Conservation (phyloP, 768 basidiomycete genomes). For the Tremella yokohamensis region DNA sequence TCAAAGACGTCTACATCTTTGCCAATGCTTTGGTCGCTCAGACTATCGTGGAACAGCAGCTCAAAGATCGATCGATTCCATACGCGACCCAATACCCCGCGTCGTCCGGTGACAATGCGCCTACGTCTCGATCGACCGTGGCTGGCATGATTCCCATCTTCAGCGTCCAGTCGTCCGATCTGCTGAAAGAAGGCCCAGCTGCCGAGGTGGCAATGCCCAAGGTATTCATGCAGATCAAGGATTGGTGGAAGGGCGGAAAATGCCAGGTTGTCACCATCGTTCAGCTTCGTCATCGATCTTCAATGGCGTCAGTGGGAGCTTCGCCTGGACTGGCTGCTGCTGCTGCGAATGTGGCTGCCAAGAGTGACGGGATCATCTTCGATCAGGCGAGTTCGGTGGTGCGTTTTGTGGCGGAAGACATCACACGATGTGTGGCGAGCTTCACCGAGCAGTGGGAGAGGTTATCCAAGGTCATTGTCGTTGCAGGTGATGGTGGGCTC, state of each 20-base stretch:
- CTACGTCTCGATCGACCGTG: slow-evolving; percentile 23
- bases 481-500: slow-evolving; percentile 74
- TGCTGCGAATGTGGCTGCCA: slow-evolving; percentile 57
- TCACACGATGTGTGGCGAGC: slow-evolving; percentile 81
- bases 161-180: slow-evolving; percentile 74
- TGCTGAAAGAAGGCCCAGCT: slow-evolving; percentile 76
- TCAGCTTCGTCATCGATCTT: slow-evolving; percentile 57
- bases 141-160: slow-evolving; percentile 71
- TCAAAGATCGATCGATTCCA: slow-evolving; percentile 74
- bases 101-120: slow-evolving; percentile 49
- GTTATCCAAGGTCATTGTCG: slow-evolving; percentile 89
- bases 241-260: slow-evolving; percentile 84
- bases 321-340: slow-evolving; percentile 11
- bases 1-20: slow-evolving; percentile 9
- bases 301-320: slow-evolving; percentile 14
- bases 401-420: slow-evolving; percentile 79
- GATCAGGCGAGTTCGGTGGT: slow-evolving; percentile 84
- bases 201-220: slow-evolving; percentile 91
- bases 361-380: slow-evolving; percentile 75
- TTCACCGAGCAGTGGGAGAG: slow-evolving; percentile 90
- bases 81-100: slow-evolving; percentile 69
- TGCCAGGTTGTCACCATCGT: slow-evolving; percentile 86
- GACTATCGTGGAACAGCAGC: slow-evolving; percentile 78
- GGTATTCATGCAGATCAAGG: slow-evolving; percentile 78
- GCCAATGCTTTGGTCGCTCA: slow-evolving; percentile 82